phyloP scores from a whole-genome alignment of 805 yeast genomes.

The Wickerhamomyces queroliae region DNA sequence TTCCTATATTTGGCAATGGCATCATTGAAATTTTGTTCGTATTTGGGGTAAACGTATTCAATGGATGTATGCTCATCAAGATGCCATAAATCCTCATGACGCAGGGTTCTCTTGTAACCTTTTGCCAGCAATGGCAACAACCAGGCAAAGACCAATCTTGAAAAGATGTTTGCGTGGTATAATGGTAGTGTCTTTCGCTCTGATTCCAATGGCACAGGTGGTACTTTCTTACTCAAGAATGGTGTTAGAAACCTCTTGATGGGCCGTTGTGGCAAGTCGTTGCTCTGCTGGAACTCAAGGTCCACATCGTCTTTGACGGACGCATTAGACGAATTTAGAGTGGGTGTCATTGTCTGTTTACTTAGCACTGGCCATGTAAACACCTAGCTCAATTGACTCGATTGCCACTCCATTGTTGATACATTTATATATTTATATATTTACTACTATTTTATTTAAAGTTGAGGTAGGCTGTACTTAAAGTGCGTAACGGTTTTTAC shows the following conservation, averaged over 20 bases:
- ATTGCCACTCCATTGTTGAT: too few relatives aligned
- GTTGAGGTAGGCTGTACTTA: too few relatives aligned
- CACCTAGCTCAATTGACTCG: too few relatives aligned
- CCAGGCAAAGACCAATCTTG: conserved; percentile 55
- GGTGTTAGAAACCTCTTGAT: conserved; percentile 22
- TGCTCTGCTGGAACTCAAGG: neutral
- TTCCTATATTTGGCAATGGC: conserved; percentile 25
- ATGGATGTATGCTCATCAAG: conserved; percentile 34
- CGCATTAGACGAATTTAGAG: neutral
- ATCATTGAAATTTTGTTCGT: conserved; percentile 25
- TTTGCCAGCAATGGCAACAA: conserved; percentile 49
- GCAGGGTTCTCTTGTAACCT: conserved; percentile 67
- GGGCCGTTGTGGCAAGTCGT: neutral
- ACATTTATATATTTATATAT: too few relatives aligned
- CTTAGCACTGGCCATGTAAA: too few relatives aligned
- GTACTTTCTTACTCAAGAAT: conserved; percentile 28
- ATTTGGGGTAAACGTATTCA: conserved; percentile 30
- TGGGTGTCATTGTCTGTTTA: too few relatives aligned
- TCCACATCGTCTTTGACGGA: neutral
- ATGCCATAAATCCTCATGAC: conserved; percentile 51
- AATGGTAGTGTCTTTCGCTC: conserved; percentile 41
- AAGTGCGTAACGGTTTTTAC: too few relatives aligned
- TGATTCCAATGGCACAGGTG: conserved; percentile 41
- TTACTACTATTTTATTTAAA: too few relatives aligned
- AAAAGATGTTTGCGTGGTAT: conserved; percentile 29